phyloP scores from a whole-genome alignment of 441 rosid species.

The Eruca vesicaria region DNA sequence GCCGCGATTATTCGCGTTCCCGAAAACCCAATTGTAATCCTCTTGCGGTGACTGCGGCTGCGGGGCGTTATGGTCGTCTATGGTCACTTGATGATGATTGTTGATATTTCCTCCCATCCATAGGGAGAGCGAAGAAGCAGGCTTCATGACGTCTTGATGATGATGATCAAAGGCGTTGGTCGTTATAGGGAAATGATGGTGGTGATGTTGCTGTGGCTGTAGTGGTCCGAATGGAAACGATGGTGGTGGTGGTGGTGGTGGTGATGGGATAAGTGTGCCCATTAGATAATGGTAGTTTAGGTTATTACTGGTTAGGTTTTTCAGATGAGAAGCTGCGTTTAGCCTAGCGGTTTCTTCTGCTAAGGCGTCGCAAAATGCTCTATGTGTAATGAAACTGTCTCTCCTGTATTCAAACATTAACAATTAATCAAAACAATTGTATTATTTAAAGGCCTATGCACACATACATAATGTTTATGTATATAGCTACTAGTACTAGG shows the following conservation, averaged over 20 bases:
- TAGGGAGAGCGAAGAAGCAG: slow-evolving; percentile 24
- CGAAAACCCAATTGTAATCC: slow-evolving; percentile 30
- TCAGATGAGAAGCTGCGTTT: slow-evolving; percentile 60
- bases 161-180: slow-evolving; percentile 19
- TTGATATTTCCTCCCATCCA: slow-evolving; percentile 36
- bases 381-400: slow-evolving; percentile 87
- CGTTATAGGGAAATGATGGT: slow-evolving; percentile 18
- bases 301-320: slow-evolving; percentile 32
- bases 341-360: slow-evolving; percentile 93
- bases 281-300: slow-evolving; percentile 49
- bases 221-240: slow-evolving; percentile 39
- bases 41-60: slow-evolving; percentile 15
- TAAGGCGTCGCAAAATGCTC: slow-evolving; percentile 93
- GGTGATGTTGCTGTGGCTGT: slow-evolving; percentile 35
- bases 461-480: background rate
- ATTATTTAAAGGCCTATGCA: background rate
- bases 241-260: slow-evolving; percentile 41
- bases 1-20: slow-evolving; percentile 24
- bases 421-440: background rate
- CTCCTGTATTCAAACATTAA: slow-evolving; percentile 46
- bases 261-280: slow-evolving; percentile 46
- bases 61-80: slow-evolving; percentile 10
- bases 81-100: slow-evolving; percentile 19
- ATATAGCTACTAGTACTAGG: background rate
- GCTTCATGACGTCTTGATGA: slow-evolving; percentile 23